phyloP scores from a whole-genome alignment of 805 yeast species.

The Suhomyces emberorum region DNA sequence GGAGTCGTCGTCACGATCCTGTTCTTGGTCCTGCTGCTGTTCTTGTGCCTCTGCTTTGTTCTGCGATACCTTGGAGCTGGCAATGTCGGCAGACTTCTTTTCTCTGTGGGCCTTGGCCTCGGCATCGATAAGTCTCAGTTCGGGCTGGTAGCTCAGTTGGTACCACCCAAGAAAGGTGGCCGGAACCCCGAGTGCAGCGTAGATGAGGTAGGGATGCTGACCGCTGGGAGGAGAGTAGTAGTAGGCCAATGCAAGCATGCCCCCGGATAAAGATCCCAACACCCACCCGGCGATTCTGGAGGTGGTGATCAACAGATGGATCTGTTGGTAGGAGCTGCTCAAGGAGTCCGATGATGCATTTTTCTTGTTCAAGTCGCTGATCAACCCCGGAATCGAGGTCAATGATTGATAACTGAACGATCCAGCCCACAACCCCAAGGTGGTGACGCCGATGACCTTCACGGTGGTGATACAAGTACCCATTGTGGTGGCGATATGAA shows the following conservation, averaged over 20 bases:
- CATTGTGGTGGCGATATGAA: no score
- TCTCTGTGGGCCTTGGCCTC: slow-evolving; percentile 1
- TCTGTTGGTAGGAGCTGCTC: slow-evolving; percentile 13
- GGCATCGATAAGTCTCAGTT: slow-evolving; percentile 14
- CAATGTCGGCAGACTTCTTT: neutral
- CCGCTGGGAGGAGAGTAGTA: slow-evolving; percentile 50
- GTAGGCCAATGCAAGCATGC: slow-evolving; percentile 54
- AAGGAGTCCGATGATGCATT: slow-evolving; percentile 5
- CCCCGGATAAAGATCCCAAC: slow-evolving; percentile 49
- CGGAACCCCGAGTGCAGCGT: slow-evolving; percentile 57
- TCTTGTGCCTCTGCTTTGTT: slow-evolving; percentile 1
- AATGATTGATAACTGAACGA: slow-evolving; percentile 42
- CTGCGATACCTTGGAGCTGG: neutral
- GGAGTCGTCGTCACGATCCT: slow-evolving; percentile 21
- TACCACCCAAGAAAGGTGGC: slow-evolving; percentile 27
- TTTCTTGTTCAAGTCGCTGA: slow-evolving; percentile 24
- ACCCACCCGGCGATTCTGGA: slow-evolving; percentile 22
- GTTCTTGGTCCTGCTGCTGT: slow-evolving; percentile 2
- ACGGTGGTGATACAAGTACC: slow-evolving; percentile 41
- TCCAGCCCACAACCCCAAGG: slow-evolving; percentile 64
- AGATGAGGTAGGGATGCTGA: slow-evolving; percentile 72
- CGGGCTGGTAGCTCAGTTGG: slow-evolving; percentile 15
- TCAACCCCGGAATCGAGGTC: slow-evolving; percentile 26
- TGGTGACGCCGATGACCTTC: slow-evolving; percentile 61
- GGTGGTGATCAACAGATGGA: slow-evolving; percentile 18